phyloP scores from a whole-genome alignment of 352 stramenopile genomes.

The Peronospora farinosa region DNA sequence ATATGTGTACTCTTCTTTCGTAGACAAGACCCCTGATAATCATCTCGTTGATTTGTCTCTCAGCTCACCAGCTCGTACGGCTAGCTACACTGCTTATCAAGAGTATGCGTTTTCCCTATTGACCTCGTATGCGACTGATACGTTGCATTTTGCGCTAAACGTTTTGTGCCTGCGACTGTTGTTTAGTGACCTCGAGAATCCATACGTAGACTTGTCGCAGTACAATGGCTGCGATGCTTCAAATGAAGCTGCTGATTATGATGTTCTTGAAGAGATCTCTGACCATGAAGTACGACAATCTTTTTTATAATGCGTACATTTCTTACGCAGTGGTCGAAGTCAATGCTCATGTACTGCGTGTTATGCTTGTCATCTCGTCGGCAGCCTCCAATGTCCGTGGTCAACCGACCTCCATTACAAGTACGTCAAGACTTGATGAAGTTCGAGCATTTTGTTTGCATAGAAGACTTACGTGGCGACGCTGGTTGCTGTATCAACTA shows the following conservation, averaged over 20 bases:
- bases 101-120: conserved; percentile 6
- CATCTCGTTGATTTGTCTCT: conserved; percentile 36
- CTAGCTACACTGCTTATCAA: conserved; percentile 14
- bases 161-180: conserved; percentile 3
- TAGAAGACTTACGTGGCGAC: conserved; percentile 49
- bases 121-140: background rate
- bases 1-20: conserved; percentile 1
- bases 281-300: conserved; percentile 45
- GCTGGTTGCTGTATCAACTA: conserved; percentile 64
- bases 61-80: conserved; percentile 15
- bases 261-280: conserved; percentile 59
- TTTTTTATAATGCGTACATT: background rate
- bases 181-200: conserved; percentile 36
- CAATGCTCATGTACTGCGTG: conserved; percentile 1
- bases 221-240: conserved; percentile 23
- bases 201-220: conserved; percentile 32
- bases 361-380: background rate
- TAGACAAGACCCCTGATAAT: conserved; percentile 10
- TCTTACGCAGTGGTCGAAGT: background rate
- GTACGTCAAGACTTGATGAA: conserved; percentile 43
- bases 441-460: conserved; percentile 59
- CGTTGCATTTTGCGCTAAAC: conserved; percentile 1
- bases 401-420: conserved; percentile 15
- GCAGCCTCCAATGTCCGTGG: conserved; percentile 10
- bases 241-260: conserved; percentile 17